Conservation (phyloP, 2,329 filamentous ascomycete genomes). For the Aspergillus arachidicola region DNA sequence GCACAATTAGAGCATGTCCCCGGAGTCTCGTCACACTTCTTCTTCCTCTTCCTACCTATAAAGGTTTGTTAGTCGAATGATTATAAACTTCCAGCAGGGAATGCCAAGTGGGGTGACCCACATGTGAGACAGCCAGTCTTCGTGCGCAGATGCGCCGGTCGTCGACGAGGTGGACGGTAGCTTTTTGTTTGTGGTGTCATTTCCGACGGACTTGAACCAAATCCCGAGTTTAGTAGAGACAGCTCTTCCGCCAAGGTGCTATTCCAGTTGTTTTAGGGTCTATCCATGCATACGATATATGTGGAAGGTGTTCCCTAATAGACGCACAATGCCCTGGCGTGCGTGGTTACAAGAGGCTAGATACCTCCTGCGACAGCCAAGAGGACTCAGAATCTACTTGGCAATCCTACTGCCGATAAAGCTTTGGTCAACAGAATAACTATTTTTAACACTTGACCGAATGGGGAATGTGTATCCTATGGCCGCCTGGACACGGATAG, state of each 20-base stretch:
- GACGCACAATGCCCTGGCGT: not conserved
- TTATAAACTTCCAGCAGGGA: not conserved
- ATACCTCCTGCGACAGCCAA: not conserved
- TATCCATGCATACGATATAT: not conserved
- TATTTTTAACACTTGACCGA: not conserved
- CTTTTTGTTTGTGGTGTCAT: conserved; percentile 19
- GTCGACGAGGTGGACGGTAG: conserved; percentile 25
- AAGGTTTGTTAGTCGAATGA: not conserved
- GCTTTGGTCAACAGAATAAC: not conserved
- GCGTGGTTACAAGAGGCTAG: not conserved
- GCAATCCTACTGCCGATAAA: not conserved
- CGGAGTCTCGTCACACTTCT: conserved; percentile 29
- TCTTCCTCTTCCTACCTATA: conserved; percentile 26
- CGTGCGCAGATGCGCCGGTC: conserved; percentile 29
- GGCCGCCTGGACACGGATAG: not conserved
- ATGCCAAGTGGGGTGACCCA: conserved; percentile 8
- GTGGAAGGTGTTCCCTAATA: not conserved
- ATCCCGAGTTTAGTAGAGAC: conserved; percentile 29
- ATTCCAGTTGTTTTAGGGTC: not conserved
- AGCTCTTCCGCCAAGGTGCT: not conserved
- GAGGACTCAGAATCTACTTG: not conserved
- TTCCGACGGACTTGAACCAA: conserved; percentile 29
- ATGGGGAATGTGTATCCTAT: not conserved
- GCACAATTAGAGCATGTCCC: conserved; percentile 23
- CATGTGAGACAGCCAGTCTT: conserved; percentile 33